Conservation (phyloP, 441 rosid genomes). For the Theobroma grandiflorum region DNA sequence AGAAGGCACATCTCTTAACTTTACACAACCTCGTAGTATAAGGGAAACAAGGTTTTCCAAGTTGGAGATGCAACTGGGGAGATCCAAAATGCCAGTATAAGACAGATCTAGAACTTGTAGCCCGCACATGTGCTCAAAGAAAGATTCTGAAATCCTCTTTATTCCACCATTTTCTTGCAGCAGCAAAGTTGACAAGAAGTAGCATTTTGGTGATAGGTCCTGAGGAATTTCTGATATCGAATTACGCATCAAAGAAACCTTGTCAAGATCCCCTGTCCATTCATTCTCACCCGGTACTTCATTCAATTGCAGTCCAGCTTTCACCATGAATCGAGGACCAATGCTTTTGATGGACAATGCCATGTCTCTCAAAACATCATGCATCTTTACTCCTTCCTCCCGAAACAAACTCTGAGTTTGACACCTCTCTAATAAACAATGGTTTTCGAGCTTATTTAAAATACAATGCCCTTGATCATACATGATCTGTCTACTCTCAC, state of each 20-base stretch:
- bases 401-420: too few species aligned
- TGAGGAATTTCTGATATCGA: neutral
- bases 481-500: neutral
- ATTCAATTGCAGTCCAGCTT: conserved; percentile 1
- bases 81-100: neutral
- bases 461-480: conserved; percentile 28
- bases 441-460: conserved; percentile 29
- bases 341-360: conserved; percentile 26
- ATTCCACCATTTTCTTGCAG: neutral
- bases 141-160: neutral
- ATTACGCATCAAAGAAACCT: conserved; percentile 28
- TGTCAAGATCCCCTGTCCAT: conserved; percentile 28
- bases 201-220: neutral
- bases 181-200: neutral
- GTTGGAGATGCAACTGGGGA: neutral
- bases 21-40: neutral
- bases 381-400: conserved; percentile 27
- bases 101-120: neutral
- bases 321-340: conserved; percentile 26
- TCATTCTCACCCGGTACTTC: conserved; percentile 22
- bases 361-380: conserved; percentile 41
- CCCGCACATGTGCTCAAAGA: neutral
- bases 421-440: conserved; percentile 26
- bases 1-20: neutral
- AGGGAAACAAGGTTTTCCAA: neutral